Evolutionary conservation across 2,329 filamentous ascomycete genomes (phyloP).

Genomic region (Claviceps digitariae): DNA sequence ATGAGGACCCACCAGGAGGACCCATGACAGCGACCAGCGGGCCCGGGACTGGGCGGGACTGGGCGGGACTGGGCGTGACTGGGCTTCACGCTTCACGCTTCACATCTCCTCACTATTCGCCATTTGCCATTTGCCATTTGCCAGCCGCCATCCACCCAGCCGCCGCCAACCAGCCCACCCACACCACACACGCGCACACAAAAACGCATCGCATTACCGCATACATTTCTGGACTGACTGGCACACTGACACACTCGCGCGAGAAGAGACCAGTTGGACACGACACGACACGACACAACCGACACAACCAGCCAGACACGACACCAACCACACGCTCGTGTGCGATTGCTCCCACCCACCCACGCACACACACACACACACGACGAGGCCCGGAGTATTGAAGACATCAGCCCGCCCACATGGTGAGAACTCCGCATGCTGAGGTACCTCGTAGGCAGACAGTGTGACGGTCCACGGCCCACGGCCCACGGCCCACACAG

Average conservation of each 20-base stretch:
- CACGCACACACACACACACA: neutral
- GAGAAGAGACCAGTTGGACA: neutral
- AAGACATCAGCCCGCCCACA: neutral
- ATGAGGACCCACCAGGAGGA: neutral
- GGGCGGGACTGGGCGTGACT: no score
- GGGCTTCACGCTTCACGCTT: neutral
- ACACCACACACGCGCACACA: neutral
- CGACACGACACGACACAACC: neutral
- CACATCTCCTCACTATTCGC: neutral
- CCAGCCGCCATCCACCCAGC: neutral
- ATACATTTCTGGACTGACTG: neutral
- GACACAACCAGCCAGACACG: neutral
- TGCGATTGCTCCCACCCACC: neutral
- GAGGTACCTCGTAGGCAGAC: neutral
- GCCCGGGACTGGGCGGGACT: neutral
- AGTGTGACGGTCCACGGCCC: neutral
- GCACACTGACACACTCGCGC: neutral
- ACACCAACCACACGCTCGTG: neutral
- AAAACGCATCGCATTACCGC: neutral
- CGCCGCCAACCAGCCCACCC: neutral
- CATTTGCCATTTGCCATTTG: slow-evolving; percentile 2
- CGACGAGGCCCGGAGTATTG: neutral
- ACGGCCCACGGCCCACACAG: neutral
- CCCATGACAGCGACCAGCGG: neutral
- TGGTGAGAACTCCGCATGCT: neutral